phyloP scores from a whole-genome alignment of 352 stramenopile genomes.

The Phytophthora fragariae region DNA sequence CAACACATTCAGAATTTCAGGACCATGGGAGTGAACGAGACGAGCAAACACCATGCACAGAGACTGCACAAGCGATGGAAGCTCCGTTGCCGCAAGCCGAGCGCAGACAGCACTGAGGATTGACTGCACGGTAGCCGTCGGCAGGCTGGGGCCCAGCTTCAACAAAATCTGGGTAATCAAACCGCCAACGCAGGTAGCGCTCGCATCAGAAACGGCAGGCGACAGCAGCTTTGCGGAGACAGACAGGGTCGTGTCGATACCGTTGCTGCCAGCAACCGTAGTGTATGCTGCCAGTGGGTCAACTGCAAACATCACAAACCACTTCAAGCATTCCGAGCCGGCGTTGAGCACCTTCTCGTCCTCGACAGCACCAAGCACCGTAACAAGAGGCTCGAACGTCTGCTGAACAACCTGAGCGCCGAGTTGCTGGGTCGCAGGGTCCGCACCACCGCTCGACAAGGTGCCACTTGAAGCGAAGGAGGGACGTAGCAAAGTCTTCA shows the following conservation, averaged over 20 bases:
- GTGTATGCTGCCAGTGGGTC: conserved; percentile 65
- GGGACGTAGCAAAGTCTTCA: conserved; percentile 81
- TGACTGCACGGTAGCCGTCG: conserved; percentile 71
- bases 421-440: conserved; percentile 54
- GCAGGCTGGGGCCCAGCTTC: conserved; percentile 66
- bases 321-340: conserved; percentile 85
- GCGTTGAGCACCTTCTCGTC: conserved; percentile 83
- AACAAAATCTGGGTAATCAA: conserved; percentile 86
- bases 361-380: conserved; percentile 63
- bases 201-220: conserved; percentile 70
- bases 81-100: conserved; percentile 68
- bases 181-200: conserved; percentile 75
- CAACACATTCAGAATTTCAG: conserved; percentile 72
- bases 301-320: conserved; percentile 82
- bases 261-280: conserved; percentile 45
- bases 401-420: conserved; percentile 72
- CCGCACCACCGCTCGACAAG: conserved; percentile 28
- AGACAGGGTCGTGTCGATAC: conserved; percentile 74
- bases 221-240: conserved; percentile 78
- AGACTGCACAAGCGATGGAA: conserved; percentile 81
- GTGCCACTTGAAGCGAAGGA: conserved; percentile 59
- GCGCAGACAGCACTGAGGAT: conserved; percentile 77
- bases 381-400: conserved; percentile 77
- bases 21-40: conserved; percentile 77
- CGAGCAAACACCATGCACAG: conserved; percentile 87